phyloP scores from a whole-genome alignment of 2,329 filamentous ascomycete genomes.

The Pseudogymnoascus sp. region DNA sequence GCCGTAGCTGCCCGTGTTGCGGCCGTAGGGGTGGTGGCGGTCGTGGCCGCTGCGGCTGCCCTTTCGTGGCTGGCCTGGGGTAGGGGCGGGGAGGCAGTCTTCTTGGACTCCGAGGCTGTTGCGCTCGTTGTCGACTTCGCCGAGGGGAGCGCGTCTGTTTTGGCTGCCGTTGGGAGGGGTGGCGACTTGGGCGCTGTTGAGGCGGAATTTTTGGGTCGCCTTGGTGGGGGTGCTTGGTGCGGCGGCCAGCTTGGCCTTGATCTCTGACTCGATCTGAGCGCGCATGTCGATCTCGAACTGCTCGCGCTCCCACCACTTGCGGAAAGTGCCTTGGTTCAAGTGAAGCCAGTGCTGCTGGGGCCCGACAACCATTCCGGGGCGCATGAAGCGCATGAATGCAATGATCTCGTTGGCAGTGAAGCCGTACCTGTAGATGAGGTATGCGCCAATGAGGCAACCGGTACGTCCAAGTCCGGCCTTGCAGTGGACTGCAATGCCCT shows the following conservation, averaged over 20 bases:
- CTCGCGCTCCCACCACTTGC: constrained; percentile 92
- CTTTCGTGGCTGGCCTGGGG: constrained; percentile 91
- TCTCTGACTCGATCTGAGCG: constrained; percentile 66
- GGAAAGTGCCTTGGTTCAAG: constrained; percentile 90
- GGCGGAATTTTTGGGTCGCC: constrained; percentile 50
- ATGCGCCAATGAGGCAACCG: constrained; percentile 92
- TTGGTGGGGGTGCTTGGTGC: constrained; percentile 51
- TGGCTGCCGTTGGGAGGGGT: constrained; percentile 76
- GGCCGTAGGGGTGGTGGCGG: constrained; percentile 63
- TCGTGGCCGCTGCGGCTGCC: constrained; percentile 62
- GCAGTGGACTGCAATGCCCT: constrained; percentile 95
- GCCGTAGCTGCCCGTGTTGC: constrained; percentile 36
- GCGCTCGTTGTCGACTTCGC: constrained; percentile 80
- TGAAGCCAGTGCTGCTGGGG: constrained; percentile 99
- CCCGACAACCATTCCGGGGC: constrained; percentile 96
- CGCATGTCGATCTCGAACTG: constrained; percentile 48
- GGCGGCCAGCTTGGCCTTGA: constrained; percentile 27
- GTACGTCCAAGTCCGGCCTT: constrained; percentile 94
- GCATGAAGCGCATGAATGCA: constrained; percentile 98
- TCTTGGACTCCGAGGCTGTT: constrained; percentile 63
- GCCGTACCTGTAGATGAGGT: constrained; percentile 92
- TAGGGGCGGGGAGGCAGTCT: constrained; percentile 88
- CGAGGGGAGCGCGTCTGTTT: constrained; percentile 74
- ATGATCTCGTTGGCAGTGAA: constrained; percentile 98
- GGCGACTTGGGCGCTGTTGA: constrained; percentile 61